Evolutionary conservation across 1,139 yeast species (phyloP), one percentile per base, ranked within the genome.

Genomic region (Geotrichum histeridarum): DNA sequence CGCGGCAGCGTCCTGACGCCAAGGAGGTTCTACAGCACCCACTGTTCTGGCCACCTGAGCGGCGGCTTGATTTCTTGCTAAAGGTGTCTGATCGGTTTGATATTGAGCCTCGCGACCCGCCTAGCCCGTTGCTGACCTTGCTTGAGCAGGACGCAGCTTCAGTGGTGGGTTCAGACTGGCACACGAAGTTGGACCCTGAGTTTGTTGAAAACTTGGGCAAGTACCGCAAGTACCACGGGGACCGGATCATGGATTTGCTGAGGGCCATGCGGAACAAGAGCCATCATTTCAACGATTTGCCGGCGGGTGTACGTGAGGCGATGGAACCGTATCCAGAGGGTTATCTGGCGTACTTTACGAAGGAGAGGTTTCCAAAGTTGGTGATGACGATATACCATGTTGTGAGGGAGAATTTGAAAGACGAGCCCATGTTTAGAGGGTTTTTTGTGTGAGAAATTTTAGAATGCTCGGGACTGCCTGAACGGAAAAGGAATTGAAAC

Each of bases 11-110:
- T 57, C 96, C 96, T 1, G 82, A 80, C 57, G 90, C 95, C 1
- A 66, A 70, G 1, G 72, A 70, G 32, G 83, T 93, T 1, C 70
- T 93, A 66, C 78, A 75, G 60, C 99, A 94, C 72, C 99, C 99
- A 7, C 79, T 82, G 57, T 93, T 93, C 67, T 93, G 99, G 99
- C 63, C 79, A 3, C 71, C 73, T 12, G 80, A 81, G 48, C 85
- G 82, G 66, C 85, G 87, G 63, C 74, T 93, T 50, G 95, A 89
- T 60, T 91, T 93, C 65, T 72, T 93, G 54, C 73, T 91, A 54
- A 86, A 85, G 63, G 93, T 88, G 1, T 88, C 96, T 60, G 99
- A 93, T 67, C 74, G 98, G 57, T 86, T 90, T 67, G 99, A 93
- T 64, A 74, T 86, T 51, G 97, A 91, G 65, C 79, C 81, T 61